Base-by-base conservation (phyloP, 73 alveolate genomes). In the Symbiodinium natans region DNA sequence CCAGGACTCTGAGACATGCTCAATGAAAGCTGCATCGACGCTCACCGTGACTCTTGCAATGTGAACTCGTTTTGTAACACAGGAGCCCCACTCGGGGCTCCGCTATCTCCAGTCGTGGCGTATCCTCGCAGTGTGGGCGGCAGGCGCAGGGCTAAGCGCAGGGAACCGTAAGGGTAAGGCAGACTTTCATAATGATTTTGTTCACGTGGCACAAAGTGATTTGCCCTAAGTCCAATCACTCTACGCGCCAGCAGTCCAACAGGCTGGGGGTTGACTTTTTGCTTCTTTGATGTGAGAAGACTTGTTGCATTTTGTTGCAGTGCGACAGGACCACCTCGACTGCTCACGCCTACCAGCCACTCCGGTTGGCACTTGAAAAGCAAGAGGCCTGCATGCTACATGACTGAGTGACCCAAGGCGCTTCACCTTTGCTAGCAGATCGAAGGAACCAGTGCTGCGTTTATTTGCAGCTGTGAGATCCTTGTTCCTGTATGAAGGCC, bases 91-190 rank as follows among this genome's bases (percentile, higher is more conserved):
- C 80, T 27, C 59, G 21, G 13, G 19, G 0, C 80, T n/a, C 80
- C 80, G 13, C 80, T 63, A n/a, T n/a, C n/a, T 63, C 36, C 27
- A 36, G 80, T 19, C 33, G 80, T 36, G 9, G 19, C 80, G 36
- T 63, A 63, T 63, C 80, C 80, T 63, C 80, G 80, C 1, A 63
- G 80, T 29, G 80, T 63, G 39, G 80, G 80, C 80, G 80, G 80
- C 29, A 63, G 80, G 80, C 71, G 71, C 59, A 46, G 80, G 38
- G 59, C 13, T 13, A 46, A 46, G 59, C 59, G 13, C 13, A 13
- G 6, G 21, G 59, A 46, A 13, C 59, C 59, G 59, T n/a, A n/a
- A n/a, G n/a, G n/a, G n/a, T n/a, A n/a, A n/a, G n/a, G n/a, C n/a
- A n/a, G n/a, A n/a, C n/a, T n/a, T n/a, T 52, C 31, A 29, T 5